Base-by-base conservation (phyloP, 192 early-diverging fungal genomes). In the Coemansia sp. region DNA sequence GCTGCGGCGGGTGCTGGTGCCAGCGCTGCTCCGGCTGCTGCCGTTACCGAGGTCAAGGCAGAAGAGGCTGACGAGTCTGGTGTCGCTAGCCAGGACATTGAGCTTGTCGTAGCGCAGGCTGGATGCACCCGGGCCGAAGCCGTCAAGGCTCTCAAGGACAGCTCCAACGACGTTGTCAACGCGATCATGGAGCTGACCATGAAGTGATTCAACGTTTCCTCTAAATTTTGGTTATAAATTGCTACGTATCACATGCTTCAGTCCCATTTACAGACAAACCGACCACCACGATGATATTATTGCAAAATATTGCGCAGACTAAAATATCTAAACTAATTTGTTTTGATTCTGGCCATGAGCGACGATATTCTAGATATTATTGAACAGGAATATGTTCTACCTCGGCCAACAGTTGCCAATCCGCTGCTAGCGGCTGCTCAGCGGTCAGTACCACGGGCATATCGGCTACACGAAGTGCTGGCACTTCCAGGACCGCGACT, bases 101-200 rank as follows among this genome's bases (percentile, higher is more conserved):
- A 95, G 71, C 84, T 99, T 49, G 93, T 99, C 69, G 89, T 97
- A 78, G 64, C 73, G 46, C 97, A 99, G 86, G 94, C 94, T 66
- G 88, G 87, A 76, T 89, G 89, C 72, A 83, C 85, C 58, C 91
- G 95, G 46, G 69, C 84, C 78, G 90, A 93, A 86, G 97, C 97
- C 26, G 84, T 97, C 75, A 90, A 89, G 83, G 95, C 94, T 31
- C 85, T 99, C 69, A 93, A 90, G 84, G 83, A 83, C 60, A 88
- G 90, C 84, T 70, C 85, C 71, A 91, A 86, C 82, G 94, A 98
- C 75, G 90, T 97, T 62, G 90, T 98, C 71, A 96, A 96, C 76
- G 93, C 97, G 62, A 96, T 97, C 84, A 97, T 97, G 95, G 92
- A 83, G 56, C 65, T 83, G 9, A 83, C 82, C 54, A 31, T 38